Percentiles rank a stretch among this genome's conserved stretches.
Conservation (phyloP, 768 basidiomycete genomes). For the Xerocomus brunneocitrinus region DNA sequence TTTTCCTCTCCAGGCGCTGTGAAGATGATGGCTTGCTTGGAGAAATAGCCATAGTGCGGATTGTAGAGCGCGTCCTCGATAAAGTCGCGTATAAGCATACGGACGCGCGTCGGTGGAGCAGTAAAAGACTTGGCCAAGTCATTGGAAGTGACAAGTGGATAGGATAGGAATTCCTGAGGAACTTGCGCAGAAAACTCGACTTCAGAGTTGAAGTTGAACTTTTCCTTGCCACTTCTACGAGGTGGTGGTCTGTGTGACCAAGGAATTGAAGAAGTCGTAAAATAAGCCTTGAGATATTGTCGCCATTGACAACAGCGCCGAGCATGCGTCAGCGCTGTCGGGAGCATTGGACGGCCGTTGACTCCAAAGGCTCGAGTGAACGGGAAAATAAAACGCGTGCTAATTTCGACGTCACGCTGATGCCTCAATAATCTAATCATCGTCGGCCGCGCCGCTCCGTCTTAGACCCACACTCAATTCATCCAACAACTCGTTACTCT, state of each 20-base stretch:
- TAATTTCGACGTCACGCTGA: background rate
- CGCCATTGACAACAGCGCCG: constrained; percentile 19
- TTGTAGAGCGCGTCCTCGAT: constrained; percentile 98
- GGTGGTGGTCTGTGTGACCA: constrained; percentile 11
- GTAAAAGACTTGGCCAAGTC: constrained; percentile 48
- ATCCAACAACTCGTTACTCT: background rate
- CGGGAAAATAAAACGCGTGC: constrained; percentile 2
- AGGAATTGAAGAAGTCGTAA: constrained; percentile 19
- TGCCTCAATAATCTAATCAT: constrained; percentile 8
- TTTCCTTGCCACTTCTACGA: constrained; percentile 37
- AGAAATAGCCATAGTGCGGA: constrained; percentile 96
- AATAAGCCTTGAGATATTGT: constrained; percentile 21
- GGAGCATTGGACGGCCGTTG: constrained; percentile 18
- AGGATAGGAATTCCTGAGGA: constrained; percentile 43
- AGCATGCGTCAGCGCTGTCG: constrained; percentile 14
- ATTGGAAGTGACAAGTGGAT: constrained; percentile 65
- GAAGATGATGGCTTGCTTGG: constrained; percentile 89
- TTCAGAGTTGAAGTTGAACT: constrained; percentile 74
- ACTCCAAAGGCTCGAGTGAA: constrained; percentile 1
- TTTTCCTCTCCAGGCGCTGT: constrained; percentile 44
- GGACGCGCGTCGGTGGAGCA: constrained; percentile 72
- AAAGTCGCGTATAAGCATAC: constrained; percentile 94
- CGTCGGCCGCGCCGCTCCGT: background rate
- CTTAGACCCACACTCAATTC: background rate
- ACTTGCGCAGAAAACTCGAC: constrained; percentile 49